Percentiles rank a stretch among this genome's conserved stretches.
Evolutionary conservation across 2,329 filamentous ascomycete species (phyloP).

Genomic region (Neurospora sp.): DNA sequence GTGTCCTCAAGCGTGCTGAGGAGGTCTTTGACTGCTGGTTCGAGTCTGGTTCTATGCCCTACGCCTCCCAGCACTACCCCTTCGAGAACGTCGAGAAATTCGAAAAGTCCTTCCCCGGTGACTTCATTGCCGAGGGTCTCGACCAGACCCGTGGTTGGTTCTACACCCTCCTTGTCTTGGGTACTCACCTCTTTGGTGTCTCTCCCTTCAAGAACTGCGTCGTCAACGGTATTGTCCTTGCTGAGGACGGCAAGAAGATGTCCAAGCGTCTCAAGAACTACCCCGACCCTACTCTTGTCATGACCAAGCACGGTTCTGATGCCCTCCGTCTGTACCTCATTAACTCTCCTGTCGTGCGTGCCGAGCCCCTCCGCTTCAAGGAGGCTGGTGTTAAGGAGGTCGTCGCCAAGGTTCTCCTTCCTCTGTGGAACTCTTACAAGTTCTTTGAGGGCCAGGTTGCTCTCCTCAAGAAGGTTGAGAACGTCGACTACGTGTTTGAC

Average conservation of each 20-base stretch:
- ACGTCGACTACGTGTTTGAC: conserved; percentile 69
- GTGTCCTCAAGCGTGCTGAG: conserved; percentile 66
- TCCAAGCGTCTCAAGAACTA: conserved; percentile 96
- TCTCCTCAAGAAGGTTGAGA: conserved; percentile 75
- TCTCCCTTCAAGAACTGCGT: conserved; percentile 91
- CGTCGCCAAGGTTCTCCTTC: conserved; percentile 80
- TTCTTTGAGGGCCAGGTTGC: conserved; percentile 88
- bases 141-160: conserved; percentile 97
- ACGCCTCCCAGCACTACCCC: conserved; percentile 81
- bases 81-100: conserved; percentile 82
- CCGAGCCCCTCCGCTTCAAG: conserved; percentile 84
- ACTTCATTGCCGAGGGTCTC: conserved; percentile 82
- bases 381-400: conserved; percentile 91
- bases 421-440: conserved; percentile 93
- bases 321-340: conserved; percentile 91
- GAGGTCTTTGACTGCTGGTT: conserved; percentile 96
- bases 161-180: conserved; percentile 82
- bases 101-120: conserved; percentile 71
- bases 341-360: conserved; percentile 89
- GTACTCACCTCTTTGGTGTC: conserved; percentile 74
- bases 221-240: conserved; percentile 90
- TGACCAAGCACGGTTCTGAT: conserved; percentile 83
- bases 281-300: conserved; percentile 73
- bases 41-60: conserved; percentile 93
- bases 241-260: conserved; percentile 98